Base-by-base conservation (phyloP, 2,329 filamentous ascomycete genomes). In the Penicillium sp. region DNA sequence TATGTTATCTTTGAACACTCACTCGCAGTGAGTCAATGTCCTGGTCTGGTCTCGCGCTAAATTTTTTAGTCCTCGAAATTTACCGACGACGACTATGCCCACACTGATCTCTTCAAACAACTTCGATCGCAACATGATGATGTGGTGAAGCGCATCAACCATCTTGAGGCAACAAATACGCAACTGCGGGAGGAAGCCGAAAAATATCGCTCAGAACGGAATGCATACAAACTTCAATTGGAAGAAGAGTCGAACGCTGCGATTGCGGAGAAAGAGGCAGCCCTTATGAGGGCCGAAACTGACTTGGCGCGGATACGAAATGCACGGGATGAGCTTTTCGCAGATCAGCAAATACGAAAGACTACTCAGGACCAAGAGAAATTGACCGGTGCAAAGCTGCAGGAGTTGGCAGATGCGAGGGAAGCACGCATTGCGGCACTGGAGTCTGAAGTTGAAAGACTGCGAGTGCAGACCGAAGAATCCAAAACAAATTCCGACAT, bases 101-200 rank as follows among this genome's bases (percentile, higher is more conserved):
- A 89, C 48, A 95, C 90, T 4, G 90, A 96, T 60, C 78, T 95
- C 3, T 98, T 95, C 78, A 97, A 95, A 70, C 83, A 87, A 53
- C 80, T 96, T 63, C 94, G 90, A 70, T 80, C 80, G 25, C 89
- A 96, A 61, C 88, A 94, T 60, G 93, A 97, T 62, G 91, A 97
- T 59, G 81, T 95, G 7, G 89, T 96, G 58, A 91, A 88, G 67
- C 84, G 89, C 34, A 84, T 95, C 62, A 98, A 98, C 66, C 84
- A 91, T 59, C 72, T 97, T 11, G 91, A 97, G 68, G 89, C 89
- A 3, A 86, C 84, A 9, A 96, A 96, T 66, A 84, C 86, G 50
- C 84, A 90, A 56, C 69, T 97, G 28, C 83, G 86, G 33, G 86
- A 95, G 66, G 90, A 95, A 61, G 85, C 87, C 5, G 85, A 91